Evolutionary conservation across 352 stramenopile species (phyloP), one percentile per base, ranked within the genome.

Genomic region (Thraustochytrium sp.): DNA sequence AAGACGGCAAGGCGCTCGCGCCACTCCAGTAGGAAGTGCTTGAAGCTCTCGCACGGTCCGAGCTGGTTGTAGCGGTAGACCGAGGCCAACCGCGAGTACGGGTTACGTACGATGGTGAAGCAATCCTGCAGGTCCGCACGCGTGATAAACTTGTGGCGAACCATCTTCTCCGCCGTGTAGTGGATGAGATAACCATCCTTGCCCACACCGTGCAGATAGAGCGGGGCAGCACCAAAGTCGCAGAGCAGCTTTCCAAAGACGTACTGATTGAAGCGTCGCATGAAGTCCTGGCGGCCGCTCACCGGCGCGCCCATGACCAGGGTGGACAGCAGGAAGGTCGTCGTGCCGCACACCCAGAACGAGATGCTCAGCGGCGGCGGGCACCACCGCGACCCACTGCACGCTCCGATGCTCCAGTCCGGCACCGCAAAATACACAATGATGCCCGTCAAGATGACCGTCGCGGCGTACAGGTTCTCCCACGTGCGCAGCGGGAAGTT

Each of bases 31-130:
- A 89, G 37, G 78, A 90, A 90, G 44, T 74, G 21, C 26, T 51
- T 37, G 82, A 90, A 90, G 13, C 64, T 78, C 82, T 90, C 87
- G 36, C 8, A 51, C 18, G 46, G 44, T 40, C 51, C 9, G 5
- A 46, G 5, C n/a, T 82, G 64, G 73, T 90, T 90, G 74, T 90
- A 90, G 2, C 65, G 84, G 61, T 90, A 90, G 49, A 90, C 80
- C 49, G 65, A 86, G 1, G 89, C 85, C 87, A 90, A 89, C 48
- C 87, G 75, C 38, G 64, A 85, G 51, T 88, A 89, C 13, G 87
- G 87, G 72, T 90, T 89, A 5, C 87, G 54, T 8, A 90, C 86
- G 51, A 62, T 68, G 18, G 87, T 37, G 76, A 90, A 90, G 49
- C 48, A 5, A 34, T 68, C 62, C 29, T 84, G 61, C 64, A 90